phyloP scores from a whole-genome alignment of 257 asterid species.

The Gardenia jasminoides region DNA sequence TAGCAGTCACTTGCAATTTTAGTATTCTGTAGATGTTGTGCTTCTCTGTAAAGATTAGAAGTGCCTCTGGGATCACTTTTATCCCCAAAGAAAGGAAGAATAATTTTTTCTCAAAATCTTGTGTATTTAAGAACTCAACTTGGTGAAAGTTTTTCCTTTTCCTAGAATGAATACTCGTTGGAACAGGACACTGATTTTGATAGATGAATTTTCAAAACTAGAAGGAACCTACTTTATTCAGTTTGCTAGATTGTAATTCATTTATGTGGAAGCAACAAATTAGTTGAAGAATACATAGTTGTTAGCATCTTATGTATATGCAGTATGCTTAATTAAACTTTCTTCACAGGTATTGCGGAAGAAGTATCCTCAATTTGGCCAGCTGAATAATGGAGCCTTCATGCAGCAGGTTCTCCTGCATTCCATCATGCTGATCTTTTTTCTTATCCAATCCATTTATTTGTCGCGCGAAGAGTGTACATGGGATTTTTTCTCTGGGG shows the following conservation, averaged over 20 bases:
- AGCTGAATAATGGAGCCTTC: conserved; percentile 86
- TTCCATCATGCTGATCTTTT: conserved; percentile 14
- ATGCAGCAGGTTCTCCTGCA: conserved; percentile 85
- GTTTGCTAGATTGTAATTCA: not conserved
- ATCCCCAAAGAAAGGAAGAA: not conserved
- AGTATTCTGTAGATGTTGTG: not conserved
- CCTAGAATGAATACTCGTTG: not conserved
- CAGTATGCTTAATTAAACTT: not conserved
- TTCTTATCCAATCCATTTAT: not conserved
- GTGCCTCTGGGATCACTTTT: not conserved
- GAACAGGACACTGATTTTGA: not conserved
- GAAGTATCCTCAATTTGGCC: conserved; percentile 98
- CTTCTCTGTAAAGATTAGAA: not conserved
- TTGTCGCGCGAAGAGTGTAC: not conserved
- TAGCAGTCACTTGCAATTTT: not conserved
- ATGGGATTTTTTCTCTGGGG: not conserved
- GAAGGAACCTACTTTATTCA: not conserved
- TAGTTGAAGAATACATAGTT: not conserved
- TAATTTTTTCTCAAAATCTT: not conserved
- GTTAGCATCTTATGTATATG: not conserved
- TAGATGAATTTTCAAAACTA: not conserved
- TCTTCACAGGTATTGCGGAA: conserved; percentile 72
- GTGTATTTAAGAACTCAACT: not conserved
- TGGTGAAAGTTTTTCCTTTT: not conserved
- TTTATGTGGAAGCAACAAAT: not conserved